These are phyloP conservation scores for Botrytis cinerea DNA, from an alignment of 2,329 filamentous ascomycete genomes.

Conservation along the genomic window DNA sequence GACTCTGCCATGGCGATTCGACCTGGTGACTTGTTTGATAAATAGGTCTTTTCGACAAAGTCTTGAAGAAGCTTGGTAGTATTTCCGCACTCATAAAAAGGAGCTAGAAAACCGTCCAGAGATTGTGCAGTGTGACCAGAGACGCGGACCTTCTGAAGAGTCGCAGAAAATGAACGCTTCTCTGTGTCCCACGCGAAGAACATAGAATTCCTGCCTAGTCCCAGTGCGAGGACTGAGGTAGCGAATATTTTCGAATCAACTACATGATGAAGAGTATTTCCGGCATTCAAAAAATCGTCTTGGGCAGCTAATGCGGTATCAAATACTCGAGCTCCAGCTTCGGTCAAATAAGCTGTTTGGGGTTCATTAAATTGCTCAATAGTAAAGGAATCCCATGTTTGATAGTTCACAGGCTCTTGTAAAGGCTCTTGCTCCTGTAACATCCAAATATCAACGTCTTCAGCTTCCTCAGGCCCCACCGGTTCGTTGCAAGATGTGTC, in stretches of 20 bases:
- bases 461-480: slow-evolving; percentile 36
- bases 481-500: slow-evolving; percentile 16
- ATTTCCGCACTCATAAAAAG: slow-evolving; percentile 44
- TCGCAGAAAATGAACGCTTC: slow-evolving; percentile 54
- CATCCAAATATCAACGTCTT: slow-evolving; percentile 51
- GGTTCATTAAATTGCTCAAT: slow-evolving; percentile 45
- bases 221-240: slow-evolving; percentile 63
- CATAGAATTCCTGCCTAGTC: slow-evolving; percentile 70
- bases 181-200: slow-evolving; percentile 65
- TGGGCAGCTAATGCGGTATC: slow-evolving; percentile 59
- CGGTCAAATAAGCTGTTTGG: slow-evolving; percentile 61
- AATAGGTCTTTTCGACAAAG: slow-evolving; percentile 40
- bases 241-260: slow-evolving; percentile 54
- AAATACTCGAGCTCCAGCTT: slow-evolving; percentile 65
- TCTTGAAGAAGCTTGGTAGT: slow-evolving; percentile 38
- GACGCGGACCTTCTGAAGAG: slow-evolving; percentile 51
- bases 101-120: slow-evolving; percentile 46
- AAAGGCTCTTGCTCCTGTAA: slow-evolving; percentile 41
- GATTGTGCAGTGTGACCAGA: slow-evolving; percentile 55
- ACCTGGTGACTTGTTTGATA: slow-evolving; percentile 35
- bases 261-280: slow-evolving; percentile 46
- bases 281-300: slow-evolving; percentile 46
- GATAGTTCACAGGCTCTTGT: slow-evolving; percentile 47
- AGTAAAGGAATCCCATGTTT: slow-evolving; percentile 71
- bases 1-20: slow-evolving; percentile 42